Percentiles rank a stretch among this genome's conserved stretches.
Evolutionary conservation across 345 rosid species (phyloP).

Genomic region (Populus pruinosa): DNA sequence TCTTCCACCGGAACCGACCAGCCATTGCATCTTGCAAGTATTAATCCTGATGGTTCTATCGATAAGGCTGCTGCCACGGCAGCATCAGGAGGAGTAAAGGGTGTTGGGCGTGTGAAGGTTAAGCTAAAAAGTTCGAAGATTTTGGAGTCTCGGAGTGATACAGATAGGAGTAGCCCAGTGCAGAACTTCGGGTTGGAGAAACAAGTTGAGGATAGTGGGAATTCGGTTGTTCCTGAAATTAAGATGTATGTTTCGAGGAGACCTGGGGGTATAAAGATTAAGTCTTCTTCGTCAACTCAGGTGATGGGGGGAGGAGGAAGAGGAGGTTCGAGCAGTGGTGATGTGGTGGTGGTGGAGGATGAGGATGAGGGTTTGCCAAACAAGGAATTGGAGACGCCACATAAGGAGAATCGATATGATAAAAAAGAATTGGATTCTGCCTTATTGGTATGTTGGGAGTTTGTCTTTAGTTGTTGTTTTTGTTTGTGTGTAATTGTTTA

Average conservation of each 20-base stretch:
- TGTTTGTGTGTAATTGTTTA: background rate
- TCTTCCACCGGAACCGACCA: slow-evolving; percentile 63
- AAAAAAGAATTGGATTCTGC: slow-evolving; percentile 76
- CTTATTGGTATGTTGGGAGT: slow-evolving; percentile 43
- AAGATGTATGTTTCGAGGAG: slow-evolving; percentile 49
- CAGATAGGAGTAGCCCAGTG: slow-evolving; percentile 50
- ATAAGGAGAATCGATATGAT: slow-evolving; percentile 34
- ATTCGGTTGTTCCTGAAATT: slow-evolving; percentile 48
- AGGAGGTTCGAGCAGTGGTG: slow-evolving; percentile 36
- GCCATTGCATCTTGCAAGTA: slow-evolving; percentile 43
- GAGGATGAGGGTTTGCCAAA: slow-evolving; percentile 18
- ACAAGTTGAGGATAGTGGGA: slow-evolving; percentile 41
- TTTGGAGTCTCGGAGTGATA: slow-evolving; percentile 56
- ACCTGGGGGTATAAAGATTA: slow-evolving; percentile 76
- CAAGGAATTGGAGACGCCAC: slow-evolving; percentile 42
- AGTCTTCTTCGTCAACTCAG: slow-evolving; percentile 36
- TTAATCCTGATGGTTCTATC: slow-evolving; percentile 51
- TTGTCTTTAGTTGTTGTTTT: background rate
- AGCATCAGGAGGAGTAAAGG: slow-evolving; percentile 23
- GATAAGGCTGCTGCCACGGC: slow-evolving; percentile 28
- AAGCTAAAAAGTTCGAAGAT: slow-evolving; percentile 67
- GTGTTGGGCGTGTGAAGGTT: slow-evolving; percentile 68
- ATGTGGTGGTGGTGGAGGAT: slow-evolving; percentile 6
- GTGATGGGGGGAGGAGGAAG: slow-evolving; percentile 27
- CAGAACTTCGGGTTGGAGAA: slow-evolving; percentile 44